Evolutionary conservation across 192 early-diverging fungal genomes (phyloP).

Genomic region (Funneliformis mosseae): DNA sequence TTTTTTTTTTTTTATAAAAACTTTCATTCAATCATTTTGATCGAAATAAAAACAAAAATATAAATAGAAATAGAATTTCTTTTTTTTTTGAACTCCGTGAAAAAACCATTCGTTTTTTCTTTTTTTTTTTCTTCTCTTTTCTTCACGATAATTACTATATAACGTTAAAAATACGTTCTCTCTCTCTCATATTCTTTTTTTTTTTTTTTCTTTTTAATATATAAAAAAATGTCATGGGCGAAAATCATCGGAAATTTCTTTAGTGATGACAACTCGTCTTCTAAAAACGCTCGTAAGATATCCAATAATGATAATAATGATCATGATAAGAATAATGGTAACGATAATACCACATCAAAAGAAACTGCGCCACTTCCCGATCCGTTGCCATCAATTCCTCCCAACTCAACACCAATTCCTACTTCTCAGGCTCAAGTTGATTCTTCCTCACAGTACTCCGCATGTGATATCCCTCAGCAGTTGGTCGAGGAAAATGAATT

Average conservation of each 20-base stretch:
- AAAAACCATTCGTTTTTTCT: too few species aligned
- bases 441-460: too few species aligned
- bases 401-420: neutral
- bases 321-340: neutral
- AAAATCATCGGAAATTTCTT: neutral
- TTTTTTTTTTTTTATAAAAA: too few species aligned
- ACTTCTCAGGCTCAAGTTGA: neutral
- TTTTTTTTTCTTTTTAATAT: neutral
- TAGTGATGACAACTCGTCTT: neutral
- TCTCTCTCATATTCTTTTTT: too few species aligned
- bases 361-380: neutral
- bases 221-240: neutral
- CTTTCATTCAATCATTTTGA: too few species aligned
- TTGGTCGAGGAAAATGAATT: constrained; percentile 8
- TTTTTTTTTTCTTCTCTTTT: too few species aligned
- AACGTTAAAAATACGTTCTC: too few species aligned
- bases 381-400: neutral
- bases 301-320: neutral
- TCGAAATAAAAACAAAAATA: too few species aligned
- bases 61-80: too few species aligned
- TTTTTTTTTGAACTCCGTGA: too few species aligned
- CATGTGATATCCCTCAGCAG: neutral
- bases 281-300: neutral
- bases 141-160: too few species aligned
- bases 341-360: neutral